These are phyloP conservation scores for Fagopyrum esculentum DNA, from an alignment of 148 eudicot genomes.

Conservation along the genomic window DNA sequence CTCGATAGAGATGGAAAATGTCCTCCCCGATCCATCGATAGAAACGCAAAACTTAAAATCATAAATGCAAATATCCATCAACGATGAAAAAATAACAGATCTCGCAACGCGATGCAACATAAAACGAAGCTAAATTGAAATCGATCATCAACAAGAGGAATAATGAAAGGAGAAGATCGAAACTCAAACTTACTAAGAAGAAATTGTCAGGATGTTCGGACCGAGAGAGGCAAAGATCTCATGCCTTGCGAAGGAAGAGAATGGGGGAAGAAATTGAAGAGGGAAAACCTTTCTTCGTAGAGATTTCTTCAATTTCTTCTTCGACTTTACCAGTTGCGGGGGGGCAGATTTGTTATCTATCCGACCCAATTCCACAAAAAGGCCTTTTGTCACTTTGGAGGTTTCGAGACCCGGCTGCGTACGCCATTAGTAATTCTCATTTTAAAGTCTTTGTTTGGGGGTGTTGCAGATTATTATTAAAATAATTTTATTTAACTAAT, in stretches of 20 bases:
- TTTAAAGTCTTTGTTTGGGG: conserved; percentile 5
- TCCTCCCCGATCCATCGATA: neutral
- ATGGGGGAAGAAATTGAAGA: neutral
- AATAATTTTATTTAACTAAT: too few relatives aligned
- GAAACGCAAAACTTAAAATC: neutral
- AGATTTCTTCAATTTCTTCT: conserved; percentile 3
- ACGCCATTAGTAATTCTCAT: neutral
- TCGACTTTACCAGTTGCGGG: conserved; percentile 5
- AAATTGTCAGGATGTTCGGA: neutral
- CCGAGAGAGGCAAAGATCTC: neutral
- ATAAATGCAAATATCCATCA: neutral
- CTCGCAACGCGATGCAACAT: neutral
- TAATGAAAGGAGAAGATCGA: neutral
- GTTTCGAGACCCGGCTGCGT: neutral
- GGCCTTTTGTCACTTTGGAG: neutral
- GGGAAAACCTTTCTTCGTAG: neutral
- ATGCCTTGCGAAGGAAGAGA: neutral
- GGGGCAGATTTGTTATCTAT: conserved; percentile 9
- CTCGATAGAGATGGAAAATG: neutral
- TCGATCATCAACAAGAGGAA: neutral
- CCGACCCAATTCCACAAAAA: neutral
- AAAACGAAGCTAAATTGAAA: neutral
- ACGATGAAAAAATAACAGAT: neutral
- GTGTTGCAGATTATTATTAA: too few relatives aligned
- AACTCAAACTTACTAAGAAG: neutral